A percentile compares a stretch with the other conserved stretches of the same genome.
phyloP scores from a whole-genome alignment of 768 basidiomycete species.

The Mycena olivaceomarginata region DNA sequence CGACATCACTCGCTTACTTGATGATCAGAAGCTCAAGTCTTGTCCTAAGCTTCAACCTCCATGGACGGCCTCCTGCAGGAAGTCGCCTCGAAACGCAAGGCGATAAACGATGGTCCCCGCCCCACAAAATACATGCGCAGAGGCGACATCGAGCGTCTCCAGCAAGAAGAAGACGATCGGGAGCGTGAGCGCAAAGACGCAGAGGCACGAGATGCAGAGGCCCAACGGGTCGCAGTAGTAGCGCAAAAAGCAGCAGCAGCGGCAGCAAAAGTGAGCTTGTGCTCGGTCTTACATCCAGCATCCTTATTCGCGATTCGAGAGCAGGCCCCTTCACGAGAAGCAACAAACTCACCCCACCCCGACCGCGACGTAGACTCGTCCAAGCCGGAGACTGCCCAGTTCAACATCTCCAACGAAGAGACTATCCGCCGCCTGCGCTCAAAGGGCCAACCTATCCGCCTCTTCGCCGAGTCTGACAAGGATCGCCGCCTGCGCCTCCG shows the following conservation, averaged over 20 bases:
- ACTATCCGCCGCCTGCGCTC: constrained; percentile 90
- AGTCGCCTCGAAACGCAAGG: constrained; percentile 91
- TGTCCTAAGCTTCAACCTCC: constrained; percentile 43
- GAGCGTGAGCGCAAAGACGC: constrained; percentile 60
- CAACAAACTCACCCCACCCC: constrained; percentile 64
- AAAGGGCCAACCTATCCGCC: constrained; percentile 95
- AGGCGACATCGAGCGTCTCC: constrained; percentile 90
- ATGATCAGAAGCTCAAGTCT: no score
- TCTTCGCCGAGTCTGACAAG: constrained; percentile 97
- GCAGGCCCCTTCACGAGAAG: constrained; percentile 63
- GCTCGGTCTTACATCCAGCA: constrained; percentile 25
- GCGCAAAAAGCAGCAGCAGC: constrained; percentile 21
- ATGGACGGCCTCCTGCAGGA: constrained; percentile 97
- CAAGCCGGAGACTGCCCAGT: constrained; percentile 69
- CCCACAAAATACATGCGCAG: constrained; percentile 93
- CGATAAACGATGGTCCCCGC: constrained; percentile 73
- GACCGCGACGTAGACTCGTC: constrained; percentile 63
- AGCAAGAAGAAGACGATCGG: constrained; percentile 67
- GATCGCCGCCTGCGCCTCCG: constrained; percentile 92
- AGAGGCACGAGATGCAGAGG: constrained; percentile 35
- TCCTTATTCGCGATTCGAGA: constrained; percentile 68
- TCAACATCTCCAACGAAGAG: constrained; percentile 96
- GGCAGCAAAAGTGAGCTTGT: constrained; percentile 67
- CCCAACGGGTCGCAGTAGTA: constrained; percentile 19
- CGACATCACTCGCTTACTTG: no score